Conservation (phyloP, 2,329 filamentous ascomycete genomes). For the Cladosporium halotolerans region DNA sequence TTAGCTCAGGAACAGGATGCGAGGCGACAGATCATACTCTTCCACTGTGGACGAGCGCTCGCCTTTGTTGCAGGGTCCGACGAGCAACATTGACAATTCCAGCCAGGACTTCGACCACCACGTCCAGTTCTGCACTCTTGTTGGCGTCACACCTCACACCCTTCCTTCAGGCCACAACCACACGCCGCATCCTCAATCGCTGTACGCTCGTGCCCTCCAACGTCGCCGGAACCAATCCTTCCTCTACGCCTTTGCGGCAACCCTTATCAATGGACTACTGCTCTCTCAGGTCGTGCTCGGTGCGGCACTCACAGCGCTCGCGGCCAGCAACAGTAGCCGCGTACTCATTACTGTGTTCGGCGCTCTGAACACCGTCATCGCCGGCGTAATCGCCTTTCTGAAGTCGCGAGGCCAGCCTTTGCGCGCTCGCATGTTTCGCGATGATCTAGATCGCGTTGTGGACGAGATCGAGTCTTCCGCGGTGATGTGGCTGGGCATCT, state of each 20-base stretch:
- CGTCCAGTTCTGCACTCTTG: slow-evolving; percentile 34
- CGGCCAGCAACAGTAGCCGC: slow-evolving; percentile 30
- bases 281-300: slow-evolving; percentile 36
- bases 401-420: slow-evolving; percentile 37
- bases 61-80: neutral
- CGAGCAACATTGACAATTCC: neutral
- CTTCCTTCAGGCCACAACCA: slow-evolving; percentile 19
- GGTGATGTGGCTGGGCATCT: slow-evolving; percentile 40
- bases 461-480: slow-evolving; percentile 39
- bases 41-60: slow-evolving; percentile 5
- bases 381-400: slow-evolving; percentile 36
- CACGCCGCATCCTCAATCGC: slow-evolving; percentile 25
- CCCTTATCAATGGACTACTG: slow-evolving; percentile 33
- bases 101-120: slow-evolving; percentile 19
- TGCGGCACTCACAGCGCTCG: slow-evolving; percentile 35
- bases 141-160: slow-evolving; percentile 29
- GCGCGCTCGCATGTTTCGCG: slow-evolving; percentile 36
- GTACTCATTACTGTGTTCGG: slow-evolving; percentile 37
- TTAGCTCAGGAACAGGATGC: neutral
- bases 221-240: slow-evolving; percentile 28
- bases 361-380: slow-evolving; percentile 37
- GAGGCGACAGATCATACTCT: slow-evolving; percentile 5
- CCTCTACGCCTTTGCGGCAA: slow-evolving; percentile 33
- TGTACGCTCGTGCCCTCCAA: slow-evolving; percentile 32
- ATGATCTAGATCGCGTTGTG: slow-evolving; percentile 36